These are phyloP conservation scores for Dactylella cylindrospora DNA, from an alignment of 2,329 filamentous ascomycete genomes.

Conservation along the genomic window DNA sequence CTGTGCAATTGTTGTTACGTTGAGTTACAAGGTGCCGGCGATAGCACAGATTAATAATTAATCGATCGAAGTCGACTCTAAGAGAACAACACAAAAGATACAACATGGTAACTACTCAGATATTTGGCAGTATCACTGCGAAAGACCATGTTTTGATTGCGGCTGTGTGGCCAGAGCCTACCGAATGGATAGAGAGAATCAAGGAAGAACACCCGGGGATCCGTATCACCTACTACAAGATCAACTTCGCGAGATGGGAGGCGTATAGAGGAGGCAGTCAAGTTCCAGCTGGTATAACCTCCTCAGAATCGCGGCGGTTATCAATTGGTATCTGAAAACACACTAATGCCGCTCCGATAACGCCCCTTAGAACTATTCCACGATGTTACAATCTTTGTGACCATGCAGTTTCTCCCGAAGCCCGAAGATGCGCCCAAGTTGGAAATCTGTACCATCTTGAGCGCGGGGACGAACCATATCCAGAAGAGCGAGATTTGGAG, in stretches of 20 bases:
- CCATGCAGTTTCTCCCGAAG: constrained; percentile 55
- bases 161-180: constrained; percentile 15
- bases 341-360: background rate
- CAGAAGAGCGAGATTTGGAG: constrained; percentile 56
- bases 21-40: too few relatives aligned
- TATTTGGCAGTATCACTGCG: constrained; percentile 22
- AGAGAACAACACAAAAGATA: constrained; percentile 32
- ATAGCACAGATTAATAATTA: too few relatives aligned
- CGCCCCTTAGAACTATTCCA: constrained; percentile 45
- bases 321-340: too few relatives aligned
- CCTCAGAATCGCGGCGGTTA: background rate
- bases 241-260: constrained; percentile 10
- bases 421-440: constrained; percentile 56
- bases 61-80: too few relatives aligned
- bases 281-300: constrained; percentile 21
- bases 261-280: constrained; percentile 16
- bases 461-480: constrained; percentile 60
- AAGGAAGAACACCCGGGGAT: constrained; percentile 26
- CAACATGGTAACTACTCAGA: constrained; percentile 42
- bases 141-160: constrained; percentile 30
- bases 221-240: constrained; percentile 15
- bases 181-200: constrained; percentile 17
- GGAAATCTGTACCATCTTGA: constrained; percentile 60
- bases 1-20: too few relatives aligned
- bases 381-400: constrained; percentile 57